phyloP scores from a whole-genome alignment of 2,329 filamentous ascomycete species.

The Didymella keratinophila region DNA sequence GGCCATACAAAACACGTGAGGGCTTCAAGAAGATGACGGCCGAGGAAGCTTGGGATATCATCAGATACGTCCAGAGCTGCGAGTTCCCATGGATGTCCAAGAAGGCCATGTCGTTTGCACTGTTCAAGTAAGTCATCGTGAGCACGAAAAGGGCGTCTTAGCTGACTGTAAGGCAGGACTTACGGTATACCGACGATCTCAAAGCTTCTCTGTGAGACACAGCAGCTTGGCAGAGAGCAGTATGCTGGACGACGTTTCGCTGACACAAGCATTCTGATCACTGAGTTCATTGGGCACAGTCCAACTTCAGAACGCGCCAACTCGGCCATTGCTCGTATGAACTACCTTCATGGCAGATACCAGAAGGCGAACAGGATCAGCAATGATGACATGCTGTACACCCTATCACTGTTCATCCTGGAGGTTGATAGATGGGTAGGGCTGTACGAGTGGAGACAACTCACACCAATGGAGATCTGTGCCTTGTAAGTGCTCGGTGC shows the following conservation, averaged over 20 bases:
- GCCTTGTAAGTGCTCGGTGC: slow-evolving; percentile 56
- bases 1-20: slow-evolving; percentile 55
- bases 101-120: slow-evolving; percentile 64
- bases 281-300: slow-evolving; percentile 38
- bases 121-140: slow-evolving; percentile 56
- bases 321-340: slow-evolving; percentile 66
- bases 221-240: slow-evolving; percentile 37
- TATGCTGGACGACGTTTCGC: slow-evolving; percentile 40
- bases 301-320: slow-evolving; percentile 47
- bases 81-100: slow-evolving; percentile 65
- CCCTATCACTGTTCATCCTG: slow-evolving; percentile 68
- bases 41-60: slow-evolving; percentile 61
- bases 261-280: slow-evolving; percentile 45
- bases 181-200: slow-evolving; percentile 51
- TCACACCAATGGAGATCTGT: slow-evolving; percentile 73
- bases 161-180: slow-evolving; percentile 29
- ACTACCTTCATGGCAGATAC: slow-evolving; percentile 68
- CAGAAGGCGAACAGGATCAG: slow-evolving; percentile 65
- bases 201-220: slow-evolving; percentile 45
- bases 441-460: slow-evolving; percentile 72
- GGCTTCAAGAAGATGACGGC: slow-evolving; percentile 63
- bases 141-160: neutral
- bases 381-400: slow-evolving; percentile 71
- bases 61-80: slow-evolving; percentile 54
- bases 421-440: slow-evolving; percentile 71